Conservation (phyloP, 2,329 filamentous ascomycete genomes). For the Periglandula ipomoeae region DNA sequence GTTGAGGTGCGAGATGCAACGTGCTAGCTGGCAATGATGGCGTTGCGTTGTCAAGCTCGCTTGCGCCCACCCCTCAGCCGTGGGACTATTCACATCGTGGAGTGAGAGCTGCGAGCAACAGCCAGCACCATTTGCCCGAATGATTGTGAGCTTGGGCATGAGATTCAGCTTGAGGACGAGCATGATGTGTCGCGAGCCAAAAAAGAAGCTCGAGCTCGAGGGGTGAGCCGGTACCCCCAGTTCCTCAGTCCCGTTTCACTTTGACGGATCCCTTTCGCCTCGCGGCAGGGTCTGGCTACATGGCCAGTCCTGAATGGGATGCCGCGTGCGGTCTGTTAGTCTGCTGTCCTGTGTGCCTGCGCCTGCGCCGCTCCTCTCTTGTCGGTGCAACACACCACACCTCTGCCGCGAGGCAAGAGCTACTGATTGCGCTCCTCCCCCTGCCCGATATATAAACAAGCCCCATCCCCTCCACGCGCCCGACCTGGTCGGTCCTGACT, state of each 20-base stretch:
- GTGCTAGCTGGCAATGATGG: background rate
- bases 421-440: slow-evolving; percentile 48
- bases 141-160: too few relatives aligned
- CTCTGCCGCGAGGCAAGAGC: slow-evolving; percentile 9
- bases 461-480: slow-evolving; percentile 42
- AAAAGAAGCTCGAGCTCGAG: slow-evolving; percentile 3
- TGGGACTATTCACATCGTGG: too few relatives aligned
- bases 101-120: too few relatives aligned
- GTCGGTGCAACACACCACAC: slow-evolving; percentile 4
- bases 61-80: too few relatives aligned
- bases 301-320: background rate
- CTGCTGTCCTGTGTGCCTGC: background rate
- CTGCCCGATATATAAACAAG: slow-evolving; percentile 55
- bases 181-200: background rate
- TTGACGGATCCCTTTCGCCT: background rate
- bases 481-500: slow-evolving; percentile 30
- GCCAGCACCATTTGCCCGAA: too few relatives aligned
- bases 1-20: background rate
- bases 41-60: too few relatives aligned
- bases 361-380: background rate
- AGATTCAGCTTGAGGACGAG: too few relatives aligned
- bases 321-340: background rate
- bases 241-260: background rate
- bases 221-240: slow-evolving; percentile 1
- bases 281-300: background rate